Evolutionary conservation across 2,329 filamentous ascomycete species (phyloP), one percentile per base, ranked within the genome.

Genomic region (Sporothrix curviconia): DNA sequence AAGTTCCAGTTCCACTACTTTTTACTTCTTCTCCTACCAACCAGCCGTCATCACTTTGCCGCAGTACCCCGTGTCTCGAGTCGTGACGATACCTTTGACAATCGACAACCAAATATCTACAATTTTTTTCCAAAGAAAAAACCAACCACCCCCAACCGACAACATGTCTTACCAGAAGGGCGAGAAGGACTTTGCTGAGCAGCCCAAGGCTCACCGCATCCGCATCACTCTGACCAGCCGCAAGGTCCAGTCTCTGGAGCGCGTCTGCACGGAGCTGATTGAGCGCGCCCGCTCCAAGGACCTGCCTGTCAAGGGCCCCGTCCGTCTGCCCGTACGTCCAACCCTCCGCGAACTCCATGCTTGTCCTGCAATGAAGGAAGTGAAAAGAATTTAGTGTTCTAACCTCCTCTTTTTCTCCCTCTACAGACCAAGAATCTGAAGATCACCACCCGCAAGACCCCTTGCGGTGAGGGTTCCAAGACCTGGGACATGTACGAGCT

Each of bases 381-480:
- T n/a, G 3, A 15, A 3, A 32, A 36, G 25, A 44, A 43, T 15
- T 2, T 8, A 5, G 9, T 34, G 19, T n/a, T n/a, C 55, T 57
- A 37, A 57, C 19, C 5, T 15, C 5, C 28, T 30, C 9, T 57
- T 40, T 57, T 53, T 32, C 37, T 17, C 44, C 37, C 6, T 9
- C 14, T 12, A 55, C 40, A 60, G 54, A 96, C 92, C 82, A 96
- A 96, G 87, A 90, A 85, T 76, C 85, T 97, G 72, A 90, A 94
- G 84, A 85, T 96, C 83, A 90, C 89, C 75, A 96, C 94, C 83
- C 89, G 94, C 74, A 99, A 99, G 89, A 97, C 94, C 66, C 94
- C 94, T 76, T 94, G 89, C 80, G 94, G 94, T 89, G 94, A 99
- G 86, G 94, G 94, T 81, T 95, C 89, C 78, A 99, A 99, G 90